phyloP scores from a whole-genome alignment of 805 yeast genomes.

The Brettanomyces anomalus region DNA sequence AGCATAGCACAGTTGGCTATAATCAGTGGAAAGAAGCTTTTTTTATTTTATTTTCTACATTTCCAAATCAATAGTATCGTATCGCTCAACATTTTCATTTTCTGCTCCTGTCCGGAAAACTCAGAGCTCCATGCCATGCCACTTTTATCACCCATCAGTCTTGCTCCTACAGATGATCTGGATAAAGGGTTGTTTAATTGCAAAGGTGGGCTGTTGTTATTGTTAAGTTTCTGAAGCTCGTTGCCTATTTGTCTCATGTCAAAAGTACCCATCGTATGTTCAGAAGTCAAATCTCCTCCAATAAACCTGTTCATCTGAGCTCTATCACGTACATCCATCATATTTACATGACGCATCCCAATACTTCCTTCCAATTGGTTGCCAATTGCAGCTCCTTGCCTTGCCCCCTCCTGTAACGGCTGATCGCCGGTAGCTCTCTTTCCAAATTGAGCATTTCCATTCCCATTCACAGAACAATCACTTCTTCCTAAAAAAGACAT shows the following conservation, averaged over 20 bases:
- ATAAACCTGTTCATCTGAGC: conserved; percentile 21
- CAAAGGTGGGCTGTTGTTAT: too few relatives aligned
- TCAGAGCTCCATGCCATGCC: not conserved
- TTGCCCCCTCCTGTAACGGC: conserved; percentile 54
- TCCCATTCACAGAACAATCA: conserved; percentile 75
- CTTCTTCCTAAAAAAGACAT: conserved; percentile 75
- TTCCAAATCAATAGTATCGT: too few relatives aligned
- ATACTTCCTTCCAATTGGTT: conserved; percentile 9
- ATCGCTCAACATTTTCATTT: conserved; percentile 2
- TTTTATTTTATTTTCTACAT: too few relatives aligned
- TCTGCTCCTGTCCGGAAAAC: not conserved
- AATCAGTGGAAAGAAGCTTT: too few relatives aligned
- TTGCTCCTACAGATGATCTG: too few relatives aligned
- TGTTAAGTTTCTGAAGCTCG: conserved; percentile 35
- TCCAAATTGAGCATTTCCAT: conserved; percentile 77
- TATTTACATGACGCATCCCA: conserved; percentile 12
- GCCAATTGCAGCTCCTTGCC: conserved; percentile 12
- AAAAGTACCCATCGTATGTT: conserved; percentile 16
- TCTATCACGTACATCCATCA: conserved; percentile 23
- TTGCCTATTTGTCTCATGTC: conserved; percentile 47
- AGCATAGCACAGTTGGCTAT: too few relatives aligned
- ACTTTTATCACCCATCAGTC: not conserved
- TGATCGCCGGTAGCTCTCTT: conserved; percentile 77
- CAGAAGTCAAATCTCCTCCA: not conserved
- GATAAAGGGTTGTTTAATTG: too few relatives aligned